phyloP scores from a whole-genome alignment of 73 alveolate genomes.

The Stentor roeselii region DNA sequence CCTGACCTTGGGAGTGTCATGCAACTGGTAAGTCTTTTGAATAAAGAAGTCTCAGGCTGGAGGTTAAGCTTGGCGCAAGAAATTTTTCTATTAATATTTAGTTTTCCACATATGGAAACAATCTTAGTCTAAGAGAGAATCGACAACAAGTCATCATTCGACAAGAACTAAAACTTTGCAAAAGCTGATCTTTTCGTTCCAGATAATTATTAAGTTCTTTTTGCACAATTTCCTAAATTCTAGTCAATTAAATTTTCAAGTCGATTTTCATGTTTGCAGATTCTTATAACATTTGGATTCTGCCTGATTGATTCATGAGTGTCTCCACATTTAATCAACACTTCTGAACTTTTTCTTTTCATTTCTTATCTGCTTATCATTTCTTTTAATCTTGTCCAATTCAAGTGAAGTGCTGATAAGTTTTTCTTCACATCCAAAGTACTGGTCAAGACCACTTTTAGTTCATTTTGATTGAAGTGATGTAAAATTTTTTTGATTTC shows the following conservation, averaged over 20 bases:
- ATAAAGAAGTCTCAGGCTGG: background rate
- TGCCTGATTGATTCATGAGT: conserved; percentile 88
- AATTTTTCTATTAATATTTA: conserved; percentile 31
- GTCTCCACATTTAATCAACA: conserved; percentile 99
- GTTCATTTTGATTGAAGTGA: too few relatives aligned
- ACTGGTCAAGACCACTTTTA: too few relatives aligned
- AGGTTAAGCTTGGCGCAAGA: background rate
- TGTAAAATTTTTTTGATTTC: too few relatives aligned
- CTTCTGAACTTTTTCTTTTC: background rate
- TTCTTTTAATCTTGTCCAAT: conserved; percentile 83
- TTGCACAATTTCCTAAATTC: conserved; percentile 94
- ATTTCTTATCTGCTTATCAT: conserved; percentile 31
- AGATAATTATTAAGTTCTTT: conserved; percentile 96
- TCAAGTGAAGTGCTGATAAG: too few relatives aligned
- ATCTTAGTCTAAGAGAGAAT: conserved; percentile 83
- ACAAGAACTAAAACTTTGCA: conserved; percentile 96
- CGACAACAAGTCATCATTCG: conserved; percentile 95
- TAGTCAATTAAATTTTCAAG: conserved; percentile 96
- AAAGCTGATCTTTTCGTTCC: conserved; percentile 94
- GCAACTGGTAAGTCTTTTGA: background rate
- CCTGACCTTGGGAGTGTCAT: background rate
- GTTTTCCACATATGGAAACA: conserved; percentile 73
- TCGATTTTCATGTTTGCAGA: conserved; percentile 91
- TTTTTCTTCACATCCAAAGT: too few relatives aligned
- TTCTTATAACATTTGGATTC: conserved; percentile 81